Conservation (phyloP, 345 rosid species). For the Sisymbrium irio region DNA sequence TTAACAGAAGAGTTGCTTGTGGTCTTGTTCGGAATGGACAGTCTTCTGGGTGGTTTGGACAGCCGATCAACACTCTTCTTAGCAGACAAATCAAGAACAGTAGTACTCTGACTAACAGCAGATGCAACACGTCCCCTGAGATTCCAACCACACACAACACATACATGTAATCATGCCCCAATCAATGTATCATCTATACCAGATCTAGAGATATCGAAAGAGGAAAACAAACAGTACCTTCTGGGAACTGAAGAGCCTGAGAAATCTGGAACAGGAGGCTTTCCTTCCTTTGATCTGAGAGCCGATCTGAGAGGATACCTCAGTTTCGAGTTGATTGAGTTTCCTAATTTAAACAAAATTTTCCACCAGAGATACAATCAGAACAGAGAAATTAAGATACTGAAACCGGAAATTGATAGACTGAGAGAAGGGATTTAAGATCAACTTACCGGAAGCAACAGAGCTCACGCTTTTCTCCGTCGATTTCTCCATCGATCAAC, state of each 20-base stretch:
- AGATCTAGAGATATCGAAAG: neutral
- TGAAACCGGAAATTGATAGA: neutral
- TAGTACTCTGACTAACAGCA: slow-evolving; percentile 67
- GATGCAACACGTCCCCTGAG: slow-evolving; percentile 49
- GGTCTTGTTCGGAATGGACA: slow-evolving; percentile 64
- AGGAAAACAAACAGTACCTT: neutral
- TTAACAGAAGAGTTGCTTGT: slow-evolving; percentile 39
- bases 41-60: slow-evolving; percentile 81
- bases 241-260: slow-evolving; percentile 40
- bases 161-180: neutral
- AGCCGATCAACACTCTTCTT: slow-evolving; percentile 56
- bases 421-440: neutral
- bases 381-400: neutral
- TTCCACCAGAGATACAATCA: neutral
- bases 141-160: neutral
- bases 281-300: slow-evolving; percentile 56
- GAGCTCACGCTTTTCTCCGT: slow-evolving; percentile 43
- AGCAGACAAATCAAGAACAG: slow-evolving; percentile 63
- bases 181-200: neutral
- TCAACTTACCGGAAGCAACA: slow-evolving; percentile 44
- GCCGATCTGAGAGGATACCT: slow-evolving; percentile 86
- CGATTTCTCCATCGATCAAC: slow-evolving; percentile 33
- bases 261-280: slow-evolving; percentile 43
- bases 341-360: slow-evolving; percentile 24
- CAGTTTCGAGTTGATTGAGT: slow-evolving; percentile 55